Evolutionary conservation across 768 basidiomycete genomes (phyloP), one percentile per base, ranked within the genome.

Genomic region (Mycena chlorophos): DNA sequence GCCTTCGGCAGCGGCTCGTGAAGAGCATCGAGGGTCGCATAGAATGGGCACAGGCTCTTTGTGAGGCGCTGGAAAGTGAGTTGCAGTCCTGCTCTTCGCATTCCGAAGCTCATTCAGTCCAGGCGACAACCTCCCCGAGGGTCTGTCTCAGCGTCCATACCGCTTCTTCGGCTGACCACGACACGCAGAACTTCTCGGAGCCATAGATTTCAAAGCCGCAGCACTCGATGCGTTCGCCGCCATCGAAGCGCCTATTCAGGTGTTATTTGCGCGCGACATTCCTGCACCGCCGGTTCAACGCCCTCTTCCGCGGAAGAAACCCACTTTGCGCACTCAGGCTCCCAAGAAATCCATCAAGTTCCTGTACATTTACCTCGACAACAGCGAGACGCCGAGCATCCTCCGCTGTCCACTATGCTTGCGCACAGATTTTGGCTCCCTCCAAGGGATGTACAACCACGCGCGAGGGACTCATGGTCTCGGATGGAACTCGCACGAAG

Each of bases 401-500:
- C 65, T 83, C 29, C 73, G 71, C 49, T 83, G 82, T 51, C 78
- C 81, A 2, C 63, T 63, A 37, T 82, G 81, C 54, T 62, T 65
- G 19, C 74, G 78, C 43, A 77, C 73, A 1, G 61, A 74, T 0
- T 83, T 83, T 56, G 75, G 74, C 4, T 76, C 77, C 5, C 71
- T 82, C 1, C 82, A 83, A 65, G 82, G 81, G 3, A 72, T 83
- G 16, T 72, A 81, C 26, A 82, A 82, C 61, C 82, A 83, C 55
- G 79, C 77, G 27, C 77, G 82, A 13, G 73, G 80, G 28, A 69
- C 73, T 5, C 82, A 83, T 63, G 67, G 62, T 37, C 68, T 77
- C 27, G 80, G 78, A 56, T 83, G 80, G 78, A 80, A 77, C 12
- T 78, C 77, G 8, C 82, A 83, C 53, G 82, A 83, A 38, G 80